Conservation (phyloP, 805 yeast species). For the Teunomyces barrocoloradensis region DNA sequence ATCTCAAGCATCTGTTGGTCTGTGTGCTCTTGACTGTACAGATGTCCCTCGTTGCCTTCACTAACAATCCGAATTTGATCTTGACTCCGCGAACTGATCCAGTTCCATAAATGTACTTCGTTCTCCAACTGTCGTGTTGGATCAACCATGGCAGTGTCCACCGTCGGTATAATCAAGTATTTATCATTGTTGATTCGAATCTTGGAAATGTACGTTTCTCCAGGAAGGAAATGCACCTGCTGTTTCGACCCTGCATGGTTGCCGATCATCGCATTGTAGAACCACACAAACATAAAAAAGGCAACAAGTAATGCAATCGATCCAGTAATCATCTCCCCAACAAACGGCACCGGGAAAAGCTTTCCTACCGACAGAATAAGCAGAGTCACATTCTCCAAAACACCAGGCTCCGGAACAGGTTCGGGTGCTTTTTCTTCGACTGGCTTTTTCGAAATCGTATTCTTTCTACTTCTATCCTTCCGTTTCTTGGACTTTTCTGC, state of each 20-base stretch:
- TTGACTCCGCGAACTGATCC: slow-evolving; percentile 50
- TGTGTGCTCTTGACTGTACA: slow-evolving; percentile 16
- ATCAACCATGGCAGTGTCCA: slow-evolving; percentile 29
- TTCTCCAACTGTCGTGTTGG: slow-evolving; percentile 36
- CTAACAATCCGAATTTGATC: slow-evolving; percentile 11
- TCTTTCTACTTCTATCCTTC: slow-evolving; percentile 11
- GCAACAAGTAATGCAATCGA: slow-evolving; percentile 13
- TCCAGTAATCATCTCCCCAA: slow-evolving; percentile 23
- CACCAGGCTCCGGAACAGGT: slow-evolving; percentile 4
- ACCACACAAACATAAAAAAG: slow-evolving; percentile 10
- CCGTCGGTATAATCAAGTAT: slow-evolving; percentile 40
- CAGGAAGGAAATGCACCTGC: slow-evolving; percentile 10
- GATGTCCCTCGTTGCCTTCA: slow-evolving; percentile 9
- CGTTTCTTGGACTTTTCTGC: slow-evolving; percentile 9
- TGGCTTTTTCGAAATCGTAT: slow-evolving; percentile 7
- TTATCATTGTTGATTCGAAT: slow-evolving; percentile 32
- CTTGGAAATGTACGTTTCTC: slow-evolving; percentile 7
- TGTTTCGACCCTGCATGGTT: slow-evolving; percentile 6
- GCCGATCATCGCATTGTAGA: slow-evolving; percentile 18
- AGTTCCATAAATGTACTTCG: slow-evolving; percentile 68
- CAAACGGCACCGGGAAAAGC: slow-evolving; percentile 26
- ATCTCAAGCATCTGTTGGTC: slow-evolving; percentile 48
- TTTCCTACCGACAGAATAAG: slow-evolving; percentile 18
- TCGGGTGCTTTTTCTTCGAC: slow-evolving; percentile 1
- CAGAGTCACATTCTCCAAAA: not conserved